These are phyloP conservation scores for Candida tetrigidarum DNA, from an alignment of 1,139 yeast genomes.

Conservation along the genomic window DNA sequence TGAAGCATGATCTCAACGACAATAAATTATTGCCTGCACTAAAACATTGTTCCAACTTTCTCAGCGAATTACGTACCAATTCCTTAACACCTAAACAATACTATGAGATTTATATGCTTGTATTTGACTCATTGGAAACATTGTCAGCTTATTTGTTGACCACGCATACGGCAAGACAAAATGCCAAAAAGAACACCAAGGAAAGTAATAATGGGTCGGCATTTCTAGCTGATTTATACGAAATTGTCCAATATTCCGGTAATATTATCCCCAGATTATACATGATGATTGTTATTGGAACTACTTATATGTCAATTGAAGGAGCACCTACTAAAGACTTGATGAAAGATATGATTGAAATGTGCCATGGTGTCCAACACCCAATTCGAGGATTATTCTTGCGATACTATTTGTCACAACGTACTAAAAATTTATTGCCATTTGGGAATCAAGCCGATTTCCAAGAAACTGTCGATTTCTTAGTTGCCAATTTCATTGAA, in stretches of 20 bases:
- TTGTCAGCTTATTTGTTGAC: conserved; percentile 68
- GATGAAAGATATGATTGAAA: conserved; percentile 95
- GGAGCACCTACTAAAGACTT: conserved; percentile 87
- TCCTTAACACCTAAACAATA: conserved; percentile 87
- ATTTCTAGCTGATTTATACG: conserved; percentile 89
- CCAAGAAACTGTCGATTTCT: conserved; percentile 70
- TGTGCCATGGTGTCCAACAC: conserved; percentile 98
- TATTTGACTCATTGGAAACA: conserved; percentile 80
- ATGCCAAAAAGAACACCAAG: conserved; percentile 3
- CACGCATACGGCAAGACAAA: conserved; percentile 51
- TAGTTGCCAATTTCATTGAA: conserved; percentile 87
- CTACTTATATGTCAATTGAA: conserved; percentile 78
- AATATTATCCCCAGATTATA: conserved; percentile 91
- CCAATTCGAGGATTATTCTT: conserved; percentile 90
- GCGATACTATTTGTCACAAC: conserved; percentile 85
- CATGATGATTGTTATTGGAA: conserved; percentile 94
- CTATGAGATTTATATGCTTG: conserved; percentile 86
- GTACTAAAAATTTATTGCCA: conserved; percentile 76
- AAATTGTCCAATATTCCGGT: conserved; percentile 93
- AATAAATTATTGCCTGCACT: conserved; percentile 81
- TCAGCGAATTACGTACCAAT: conserved; percentile 81
- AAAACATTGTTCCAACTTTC: conserved; percentile 82
- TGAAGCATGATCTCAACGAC: conserved; percentile 80
- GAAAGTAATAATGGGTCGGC: conserved; percentile 38
- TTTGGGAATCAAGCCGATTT: conserved; percentile 48